Evolutionary conservation across 805 yeast species (phyloP).

Genomic region (Saturnispora halmiae): DNA sequence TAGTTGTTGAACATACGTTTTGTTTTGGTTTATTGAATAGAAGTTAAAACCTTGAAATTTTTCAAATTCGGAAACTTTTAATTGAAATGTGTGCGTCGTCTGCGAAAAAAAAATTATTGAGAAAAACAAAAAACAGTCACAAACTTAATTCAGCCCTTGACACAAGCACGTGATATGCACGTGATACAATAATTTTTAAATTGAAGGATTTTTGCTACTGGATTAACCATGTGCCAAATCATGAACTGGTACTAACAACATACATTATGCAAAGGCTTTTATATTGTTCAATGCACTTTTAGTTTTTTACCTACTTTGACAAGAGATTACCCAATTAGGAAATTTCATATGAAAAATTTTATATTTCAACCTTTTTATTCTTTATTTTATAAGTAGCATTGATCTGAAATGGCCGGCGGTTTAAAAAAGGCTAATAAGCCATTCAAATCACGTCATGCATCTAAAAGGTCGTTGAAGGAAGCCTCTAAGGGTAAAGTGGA

Average conservation of each 20-base stretch:
- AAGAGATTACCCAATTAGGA: too few relatives aligned
- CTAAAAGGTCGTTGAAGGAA: conserved; percentile 80
- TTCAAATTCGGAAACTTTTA: neutral
- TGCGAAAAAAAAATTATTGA: neutral
- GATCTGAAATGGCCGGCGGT: conserved; percentile 56
- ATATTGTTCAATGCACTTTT: too few relatives aligned
- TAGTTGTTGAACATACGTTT: conserved; percentile 8
- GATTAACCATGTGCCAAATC: too few relatives aligned
- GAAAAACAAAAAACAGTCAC: conserved; percentile 8
- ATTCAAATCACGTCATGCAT: conserved; percentile 84
- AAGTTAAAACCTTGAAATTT: conserved; percentile 2
- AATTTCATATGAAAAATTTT: neutral
- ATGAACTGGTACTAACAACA: too few relatives aligned
- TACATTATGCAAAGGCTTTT: too few relatives aligned
- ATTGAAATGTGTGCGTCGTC: neutral
- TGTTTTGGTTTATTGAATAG: conserved; percentile 5
- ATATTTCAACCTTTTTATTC: neutral
- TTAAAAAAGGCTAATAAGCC: conserved; percentile 79
- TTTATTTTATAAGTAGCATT: neutral
- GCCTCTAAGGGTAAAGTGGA: conserved; percentile 82
- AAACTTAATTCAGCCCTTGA: neutral
- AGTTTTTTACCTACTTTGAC: too few relatives aligned
- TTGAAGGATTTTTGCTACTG: too few relatives aligned
- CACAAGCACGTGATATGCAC: conserved; percentile 4
- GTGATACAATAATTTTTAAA: neutral